These are phyloP conservation scores for Henckelia pumila DNA, from an alignment of 257 asterid genomes.

Conservation along the genomic window DNA sequence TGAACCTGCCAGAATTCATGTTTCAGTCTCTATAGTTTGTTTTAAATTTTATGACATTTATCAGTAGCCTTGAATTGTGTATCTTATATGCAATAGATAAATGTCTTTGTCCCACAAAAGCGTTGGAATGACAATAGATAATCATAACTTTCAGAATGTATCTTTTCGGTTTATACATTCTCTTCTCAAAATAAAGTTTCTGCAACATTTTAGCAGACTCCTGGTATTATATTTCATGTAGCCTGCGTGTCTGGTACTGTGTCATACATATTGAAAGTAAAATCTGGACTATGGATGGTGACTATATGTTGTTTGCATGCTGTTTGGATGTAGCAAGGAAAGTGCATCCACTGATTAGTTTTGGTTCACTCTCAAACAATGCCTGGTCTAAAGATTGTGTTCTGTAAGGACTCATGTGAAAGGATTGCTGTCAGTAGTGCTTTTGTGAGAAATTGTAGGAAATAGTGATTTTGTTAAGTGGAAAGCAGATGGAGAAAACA, in stretches of 20 bases:
- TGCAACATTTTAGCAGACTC: background rate
- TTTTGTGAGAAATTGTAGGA: background rate
- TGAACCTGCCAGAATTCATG: background rate
- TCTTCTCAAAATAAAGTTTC: background rate
- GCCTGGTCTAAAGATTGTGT: background rate
- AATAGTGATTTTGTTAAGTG: background rate
- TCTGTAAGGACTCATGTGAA: background rate
- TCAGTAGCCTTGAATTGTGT: conserved; percentile 1
- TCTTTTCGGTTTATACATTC: background rate
- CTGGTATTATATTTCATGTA: background rate
- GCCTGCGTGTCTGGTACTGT: background rate
- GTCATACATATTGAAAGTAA: background rate
- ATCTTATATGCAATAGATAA: background rate
- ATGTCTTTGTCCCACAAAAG: background rate
- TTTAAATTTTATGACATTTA: background rate
- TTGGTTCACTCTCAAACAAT: background rate
- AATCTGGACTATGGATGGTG: background rate
- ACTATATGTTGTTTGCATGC: too few species aligned
- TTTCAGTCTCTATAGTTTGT: background rate
- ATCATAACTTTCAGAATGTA: background rate
- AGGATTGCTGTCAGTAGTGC: background rate
- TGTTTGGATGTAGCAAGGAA: too few species aligned
- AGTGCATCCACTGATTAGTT: background rate
- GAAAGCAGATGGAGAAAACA: too few species aligned
- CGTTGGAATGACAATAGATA: background rate